Base-by-base conservation (phyloP, 305 asterid species). In the Caryopteris hybrid region DNA sequence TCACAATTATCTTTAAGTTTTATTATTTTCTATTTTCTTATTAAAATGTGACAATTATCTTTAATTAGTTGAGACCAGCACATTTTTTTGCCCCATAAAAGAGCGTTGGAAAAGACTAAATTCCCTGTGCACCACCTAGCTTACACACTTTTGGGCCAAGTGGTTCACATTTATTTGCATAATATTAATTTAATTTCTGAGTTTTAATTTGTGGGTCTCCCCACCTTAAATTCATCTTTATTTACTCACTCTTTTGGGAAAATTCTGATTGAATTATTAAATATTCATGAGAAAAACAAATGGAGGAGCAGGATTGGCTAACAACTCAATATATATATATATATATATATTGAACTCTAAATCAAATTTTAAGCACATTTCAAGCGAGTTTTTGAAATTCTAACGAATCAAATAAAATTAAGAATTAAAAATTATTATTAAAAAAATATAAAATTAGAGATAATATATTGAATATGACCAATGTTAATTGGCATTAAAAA, bases 301-400 rank as follows among this genome's bases (percentile, higher is more conserved):
- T 31, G 64, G 55, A 60, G 73, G 48, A 50, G 43, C 63, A 72
- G 1, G 72, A 65, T 25, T 46, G 45, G 66, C 36, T 14, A 6
- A 36, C 47, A 56, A 43, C 34, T 50, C 50, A 39, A 51, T 38
- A 0, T n/a, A n/a, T n/a, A n/a, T n/a, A n/a, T n/a, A n/a, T n/a
- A n/a, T n/a, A n/a, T n/a, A n/a, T n/a, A n/a, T n/a, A n/a, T n/a
- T n/a, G n/a, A n/a, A n/a, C n/a, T n/a, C n/a, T n/a, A n/a, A n/a
- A n/a, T n/a, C n/a, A n/a, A n/a, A n/a, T n/a, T n/a, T n/a, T n/a
- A n/a, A n/a, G n/a, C n/a, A n/a, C n/a, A n/a, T n/a, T n/a, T n/a
- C n/a, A n/a, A n/a, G n/a, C n/a, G n/a, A n/a, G n/a, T n/a, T n/a
- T n/a, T n/a, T n/a, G n/a, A n/a, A n/a, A n/a, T n/a, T n/a, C n/a